phyloP scores from a whole-genome alignment of 139 green algal genomes.

The Zygnema circumcarinatum region DNA sequence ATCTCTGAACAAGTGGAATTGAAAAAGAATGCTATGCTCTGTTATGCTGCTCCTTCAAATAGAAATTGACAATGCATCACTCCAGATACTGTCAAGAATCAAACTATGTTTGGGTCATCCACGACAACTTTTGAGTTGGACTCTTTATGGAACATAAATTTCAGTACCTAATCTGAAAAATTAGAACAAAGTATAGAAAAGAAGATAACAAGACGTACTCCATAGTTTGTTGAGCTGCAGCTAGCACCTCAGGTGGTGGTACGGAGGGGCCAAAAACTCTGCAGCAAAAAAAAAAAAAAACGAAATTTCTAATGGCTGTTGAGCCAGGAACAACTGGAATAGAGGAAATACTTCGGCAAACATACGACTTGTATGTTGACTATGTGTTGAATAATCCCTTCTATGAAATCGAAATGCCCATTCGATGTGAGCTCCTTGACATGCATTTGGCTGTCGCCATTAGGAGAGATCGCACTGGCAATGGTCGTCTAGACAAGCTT shows the following conservation, averaged over 20 bases:
- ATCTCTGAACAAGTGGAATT: too few relatives aligned
- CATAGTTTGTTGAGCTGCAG: constrained; percentile 16
- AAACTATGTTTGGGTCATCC: too few relatives aligned
- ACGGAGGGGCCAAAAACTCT: constrained; percentile 37
- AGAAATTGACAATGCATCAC: too few relatives aligned
- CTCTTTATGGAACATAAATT: too few relatives aligned
- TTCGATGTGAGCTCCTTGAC: constrained; percentile 85
- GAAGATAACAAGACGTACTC: constrained; percentile 10
- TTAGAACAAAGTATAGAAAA: too few relatives aligned
- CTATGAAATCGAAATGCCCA: constrained; percentile 76
- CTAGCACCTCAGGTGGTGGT: constrained; percentile 24
- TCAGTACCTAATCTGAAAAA: too few relatives aligned
- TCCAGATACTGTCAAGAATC: too few relatives aligned
- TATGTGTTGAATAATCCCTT: constrained; percentile 89
- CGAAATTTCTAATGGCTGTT: constrained; percentile 61
- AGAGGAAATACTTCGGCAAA: constrained; percentile 55
- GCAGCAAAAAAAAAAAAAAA: too few relatives aligned
- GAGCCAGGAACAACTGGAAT: constrained; percentile 16
- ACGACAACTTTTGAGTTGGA: too few relatives aligned
- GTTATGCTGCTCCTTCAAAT: too few relatives aligned
- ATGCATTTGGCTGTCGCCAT: constrained; percentile 29
- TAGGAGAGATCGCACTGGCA: constrained; percentile 4
- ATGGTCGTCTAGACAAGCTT: neutral
- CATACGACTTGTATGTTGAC: constrained; percentile 83
- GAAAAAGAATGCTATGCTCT: too few relatives aligned